Conservation (phyloP, 2,329 filamentous ascomycete species). For the Aspergillus eucalypticola region DNA sequence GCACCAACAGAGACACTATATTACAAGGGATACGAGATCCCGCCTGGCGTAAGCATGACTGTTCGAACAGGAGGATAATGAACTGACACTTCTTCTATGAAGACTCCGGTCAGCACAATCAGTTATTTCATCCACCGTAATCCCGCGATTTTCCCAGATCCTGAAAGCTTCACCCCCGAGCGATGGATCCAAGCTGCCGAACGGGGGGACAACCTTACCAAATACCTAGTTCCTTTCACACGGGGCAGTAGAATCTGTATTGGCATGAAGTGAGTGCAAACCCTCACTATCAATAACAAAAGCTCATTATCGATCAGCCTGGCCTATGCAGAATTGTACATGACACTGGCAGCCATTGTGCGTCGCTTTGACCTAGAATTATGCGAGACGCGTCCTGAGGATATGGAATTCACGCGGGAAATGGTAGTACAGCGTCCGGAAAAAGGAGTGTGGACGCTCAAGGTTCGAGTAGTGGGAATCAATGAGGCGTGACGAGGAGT, state of each 20-base stretch:
- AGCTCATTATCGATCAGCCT: neutral
- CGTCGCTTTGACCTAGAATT: conserved; percentile 1
- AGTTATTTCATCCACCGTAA: conserved; percentile 6
- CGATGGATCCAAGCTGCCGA: conserved; percentile 7
- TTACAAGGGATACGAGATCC: conserved; percentile 33
- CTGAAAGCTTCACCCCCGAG: neutral
- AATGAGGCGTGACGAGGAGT: neutral
- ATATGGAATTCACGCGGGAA: neutral
- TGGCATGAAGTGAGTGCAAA: neutral
- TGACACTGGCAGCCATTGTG: neutral
- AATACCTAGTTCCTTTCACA: neutral
- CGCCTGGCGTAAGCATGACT: neutral
- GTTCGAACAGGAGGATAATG: neutral
- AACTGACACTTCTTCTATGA: neutral
- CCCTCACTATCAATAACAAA: neutral
- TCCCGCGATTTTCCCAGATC: neutral
- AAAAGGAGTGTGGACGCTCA: neutral
- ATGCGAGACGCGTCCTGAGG: neutral
- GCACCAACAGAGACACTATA: conserved; percentile 27
- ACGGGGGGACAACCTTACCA: neutral
- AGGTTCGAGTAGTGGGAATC: neutral
- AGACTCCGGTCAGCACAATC: conserved; percentile 6
- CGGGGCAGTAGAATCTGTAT: neutral
- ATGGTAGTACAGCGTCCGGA: neutral
- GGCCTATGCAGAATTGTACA: neutral